These are phyloP conservation scores for Chlorella sp. DNA, from an alignment of 139 green algal species.

Conservation along the genomic window DNA sequence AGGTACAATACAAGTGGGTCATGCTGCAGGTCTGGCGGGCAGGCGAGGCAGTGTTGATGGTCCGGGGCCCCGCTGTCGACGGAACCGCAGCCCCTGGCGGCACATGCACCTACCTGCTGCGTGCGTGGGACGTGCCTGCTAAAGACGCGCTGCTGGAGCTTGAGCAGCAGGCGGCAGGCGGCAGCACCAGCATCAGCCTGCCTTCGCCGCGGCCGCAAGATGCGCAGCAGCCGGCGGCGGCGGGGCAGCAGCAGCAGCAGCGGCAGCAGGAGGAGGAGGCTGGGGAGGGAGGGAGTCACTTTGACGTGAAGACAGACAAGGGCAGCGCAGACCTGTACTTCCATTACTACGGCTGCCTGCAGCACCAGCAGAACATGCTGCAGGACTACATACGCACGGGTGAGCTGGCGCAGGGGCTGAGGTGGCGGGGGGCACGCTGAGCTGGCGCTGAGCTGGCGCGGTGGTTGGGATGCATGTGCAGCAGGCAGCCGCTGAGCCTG, in stretches of 20 bases:
- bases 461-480: not conserved
- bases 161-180: not conserved
- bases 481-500: not conserved
- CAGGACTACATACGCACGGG: constrained; percentile 85
- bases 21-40: constrained; percentile 15
- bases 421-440: too few species aligned
- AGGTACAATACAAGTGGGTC: not conserved
- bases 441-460: not conserved
- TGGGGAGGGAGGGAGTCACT: constrained; percentile 39
- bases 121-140: not conserved
- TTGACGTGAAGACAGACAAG: constrained; percentile 84
- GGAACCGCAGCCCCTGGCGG: not conserved
- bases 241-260: not conserved
- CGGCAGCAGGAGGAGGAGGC: not conserved
- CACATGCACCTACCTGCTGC: not conserved
- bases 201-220: not conserved
- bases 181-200: not conserved
- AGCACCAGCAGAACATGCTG: constrained; percentile 96
- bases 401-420: not conserved
- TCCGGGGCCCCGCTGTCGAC: not conserved
- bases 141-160: not conserved
- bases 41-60: not conserved
- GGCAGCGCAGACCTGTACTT: constrained; percentile 88
- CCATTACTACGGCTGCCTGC: constrained; percentile 81
- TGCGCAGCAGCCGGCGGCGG: constrained; percentile 4